Evolutionary conservation across 2,329 filamentous ascomycete species (phyloP), one percentile per base, ranked within the genome.

Genomic region (Madurella mycetomatis): DNA sequence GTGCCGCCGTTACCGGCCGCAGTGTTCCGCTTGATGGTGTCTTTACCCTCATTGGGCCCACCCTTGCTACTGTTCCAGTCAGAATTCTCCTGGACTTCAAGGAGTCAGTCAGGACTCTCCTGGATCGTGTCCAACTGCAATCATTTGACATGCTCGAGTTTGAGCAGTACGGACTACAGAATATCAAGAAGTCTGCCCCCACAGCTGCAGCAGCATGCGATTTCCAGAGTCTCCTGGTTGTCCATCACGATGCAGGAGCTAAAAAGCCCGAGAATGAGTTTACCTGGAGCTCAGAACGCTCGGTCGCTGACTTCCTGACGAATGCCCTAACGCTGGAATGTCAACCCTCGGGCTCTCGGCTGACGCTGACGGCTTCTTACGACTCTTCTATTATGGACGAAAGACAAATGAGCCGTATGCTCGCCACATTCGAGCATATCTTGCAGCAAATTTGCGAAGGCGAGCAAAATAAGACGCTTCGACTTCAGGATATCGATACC

Each of bases 401-500:
- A 39, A 41, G 41, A 18, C 40, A 25, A 25, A 25, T 25, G 25
- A 25, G 25, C 25, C 25, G 25, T 25, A 7, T 57, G 42, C 43
- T 57, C 1, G 5, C 41, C 3, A 18, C 41, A 12, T 46, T 57
- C 13, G 50, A 57, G n/a, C 30, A 54, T 18, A 44, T 57, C 17
- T 40, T 57, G 1, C 34, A 25, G 4, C 55, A 54, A 16, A 18
- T 57, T 41, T 41, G 25, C 25, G 25, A 25, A 49, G 16, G 47
- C 18, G 25, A 25, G 32, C 16, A 18, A 41, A 50, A 49, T 31
- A 25, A 19, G 30, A 49, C 2, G 15, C 32, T 41, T 13, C 42
- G 48, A 5, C 17, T 57, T 7, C 4, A 37, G 25, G 71, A 77
- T 55, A 62, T 79, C 15, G 67, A 72, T 25, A 72, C 73, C 58